Percentiles rank a stretch among this genome's conserved stretches.
Evolutionary conservation across 192 early-diverging fungal species (phyloP).

Genomic region (Geranomyces michiganensis): DNA sequence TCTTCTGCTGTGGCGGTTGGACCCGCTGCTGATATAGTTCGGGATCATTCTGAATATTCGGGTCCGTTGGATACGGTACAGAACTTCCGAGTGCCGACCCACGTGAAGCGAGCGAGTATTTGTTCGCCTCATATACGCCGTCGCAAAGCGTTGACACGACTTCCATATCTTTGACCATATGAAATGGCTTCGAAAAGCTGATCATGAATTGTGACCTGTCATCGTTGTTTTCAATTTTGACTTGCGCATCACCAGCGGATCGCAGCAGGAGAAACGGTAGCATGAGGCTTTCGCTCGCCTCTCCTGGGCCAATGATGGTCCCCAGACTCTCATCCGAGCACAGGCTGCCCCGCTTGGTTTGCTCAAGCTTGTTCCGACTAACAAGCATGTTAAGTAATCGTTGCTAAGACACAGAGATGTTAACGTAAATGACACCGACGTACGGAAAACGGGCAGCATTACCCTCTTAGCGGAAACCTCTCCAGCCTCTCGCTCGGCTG

Average conservation of each 20-base stretch:
- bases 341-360: neutral
- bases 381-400: constrained; percentile 22
- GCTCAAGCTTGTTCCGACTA: constrained; percentile 1
- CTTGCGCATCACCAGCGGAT: constrained; percentile 8
- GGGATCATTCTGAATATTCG: neutral
- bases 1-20: neutral
- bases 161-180: constrained; percentile 25
- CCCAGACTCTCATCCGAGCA: neutral
- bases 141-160: constrained; percentile 11
- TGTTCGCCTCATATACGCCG: no score
- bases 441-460: no score
- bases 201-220: constrained; percentile 10
- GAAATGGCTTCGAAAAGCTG: constrained; percentile 25
- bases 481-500: constrained; percentile 8
- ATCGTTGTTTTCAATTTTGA: constrained; percentile 16
- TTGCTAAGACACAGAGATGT: no score
- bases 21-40: neutral
- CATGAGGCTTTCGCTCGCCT: neutral
- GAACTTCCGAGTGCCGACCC: no score
- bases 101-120: no score
- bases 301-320: neutral
- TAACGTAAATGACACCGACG: no score
- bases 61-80: no score
- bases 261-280: constrained; percentile 27
- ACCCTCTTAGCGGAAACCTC: constrained; percentile 14